Base-by-base conservation (phyloP, 192 early-diverging fungal species). In the Coemansia sp. region DNA sequence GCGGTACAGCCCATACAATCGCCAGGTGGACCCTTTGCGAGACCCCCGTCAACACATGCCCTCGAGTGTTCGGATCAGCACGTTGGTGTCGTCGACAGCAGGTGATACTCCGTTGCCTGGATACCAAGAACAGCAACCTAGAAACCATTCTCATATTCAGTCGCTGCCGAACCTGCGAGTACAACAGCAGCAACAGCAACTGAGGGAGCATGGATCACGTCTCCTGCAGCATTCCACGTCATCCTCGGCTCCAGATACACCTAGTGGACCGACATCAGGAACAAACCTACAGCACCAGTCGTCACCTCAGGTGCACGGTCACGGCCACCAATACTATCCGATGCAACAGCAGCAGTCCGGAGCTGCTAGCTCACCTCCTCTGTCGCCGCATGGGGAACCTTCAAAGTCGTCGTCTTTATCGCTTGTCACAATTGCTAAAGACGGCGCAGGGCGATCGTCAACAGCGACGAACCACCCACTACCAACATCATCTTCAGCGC, bases 1-100 rank as follows among this genome's bases (percentile, higher is more conserved):
- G 3, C 67, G 74, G 24, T 77, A 71, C 61, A 77, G 68, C 39
- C 74, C 74, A 7, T 77, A 77, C 54, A 77, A 44, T 48, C 67
- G 74, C 55, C 56, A 63, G 23, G 3, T 44, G 3, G 67, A 70
- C n/a, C 15, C 33, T 19, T 22, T 64, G 25, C 67, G 67, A 19
- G 67, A 76, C n/a, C 23, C 44, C 14, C 67, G 73, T 22, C 73
- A 63, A 43, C 73, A 66, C 34, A 51, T 59, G 40, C 54, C 60
- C 10, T 55, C 66, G 12, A 27, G 66, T 37, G 51, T 53, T 24
- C 48, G 61, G 34, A 37, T 57, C 19, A 30, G 55, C 45, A 45
- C 61, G 12, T 30, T 59, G 55, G 61, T 40, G 7, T 18, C 42
- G 38, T 27, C 67, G 25, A 19, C 51, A 4, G 24, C 53, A 23